Evolutionary conservation across 2,329 filamentous ascomycete genomes (phyloP), one percentile per base, ranked within the genome.

Genomic region (Aspergillus nomiae): DNA sequence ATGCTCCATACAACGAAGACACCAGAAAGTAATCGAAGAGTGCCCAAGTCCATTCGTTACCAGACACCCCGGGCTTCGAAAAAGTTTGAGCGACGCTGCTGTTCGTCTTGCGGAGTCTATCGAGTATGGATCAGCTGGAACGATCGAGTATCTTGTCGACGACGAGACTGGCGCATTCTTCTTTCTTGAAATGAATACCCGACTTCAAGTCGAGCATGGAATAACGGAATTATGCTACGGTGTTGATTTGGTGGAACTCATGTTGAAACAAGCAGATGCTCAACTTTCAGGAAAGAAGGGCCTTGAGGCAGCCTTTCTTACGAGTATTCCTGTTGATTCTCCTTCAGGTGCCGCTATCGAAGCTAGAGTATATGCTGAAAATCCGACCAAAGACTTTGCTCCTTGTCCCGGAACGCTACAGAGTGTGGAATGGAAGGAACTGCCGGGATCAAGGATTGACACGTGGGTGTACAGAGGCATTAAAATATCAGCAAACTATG

Each of bases 1-100:
- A 75, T 97, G 93, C 78, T 94, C 91, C 58, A 85, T 97, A 14
- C 93, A 97, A 78, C 83, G 93, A 66, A 82, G 93, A 46, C 92
- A 97, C 74, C 93, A 97, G 75, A 97, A 97, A 80, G 91, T 96
- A 48, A 85, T 97, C 26, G 93, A 97, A 75, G 93, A 97, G 77
- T 93, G 90, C 3, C 93, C 93, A 0, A 92, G 91, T 16, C 92
- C 92, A 0, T 89, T 89, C 63, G 79, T 87, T 0, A 76, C 78
- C 56, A 78, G 71, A 48, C 77, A 83, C 59, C 75, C 76, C 81
- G 87, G 76, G 84, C 88, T 87, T 82, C 89, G 71, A 76, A 86
- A 80, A 84, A 87, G 75, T 85, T 86, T 87, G 14, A 77, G 81
- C 1, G 88, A 89, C 3, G 84, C 90, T 14, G 92, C 93, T 4